Conservation (phyloP, 768 basidiomycete genomes). For the Russula griseocarnosa region DNA sequence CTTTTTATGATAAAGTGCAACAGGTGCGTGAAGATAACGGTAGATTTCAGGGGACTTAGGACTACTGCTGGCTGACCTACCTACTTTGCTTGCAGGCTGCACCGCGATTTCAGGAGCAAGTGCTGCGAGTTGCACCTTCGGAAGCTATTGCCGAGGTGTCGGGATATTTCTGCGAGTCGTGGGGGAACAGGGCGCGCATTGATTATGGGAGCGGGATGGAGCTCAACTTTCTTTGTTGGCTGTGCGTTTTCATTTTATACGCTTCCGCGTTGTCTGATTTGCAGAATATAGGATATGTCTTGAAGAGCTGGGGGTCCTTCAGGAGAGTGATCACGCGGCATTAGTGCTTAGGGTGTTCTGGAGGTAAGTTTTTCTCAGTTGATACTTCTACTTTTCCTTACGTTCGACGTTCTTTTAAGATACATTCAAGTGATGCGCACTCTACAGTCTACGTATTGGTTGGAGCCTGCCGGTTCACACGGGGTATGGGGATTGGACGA, state of each 20-base stretch:
- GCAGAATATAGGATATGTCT: slow-evolving; percentile 66
- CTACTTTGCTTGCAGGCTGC: slow-evolving; percentile 1
- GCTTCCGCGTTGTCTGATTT: background rate
- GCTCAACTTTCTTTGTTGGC: slow-evolving; percentile 93
- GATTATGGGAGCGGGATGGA: slow-evolving; percentile 99
- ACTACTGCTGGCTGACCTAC: background rate
- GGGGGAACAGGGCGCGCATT: slow-evolving; percentile 89
- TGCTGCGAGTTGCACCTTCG: slow-evolving; percentile 51
- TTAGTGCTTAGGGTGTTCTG: slow-evolving; percentile 86
- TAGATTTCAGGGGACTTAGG: background rate
- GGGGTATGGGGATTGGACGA: slow-evolving; percentile 98
- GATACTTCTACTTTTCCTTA: background rate
- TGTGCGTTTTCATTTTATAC: slow-evolving; percentile 50
- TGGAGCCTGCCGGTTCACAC: slow-evolving; percentile 98
- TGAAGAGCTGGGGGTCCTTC: slow-evolving; percentile 61
- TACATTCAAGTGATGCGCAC: slow-evolving; percentile 80
- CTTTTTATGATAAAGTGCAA: slow-evolving; percentile 79
- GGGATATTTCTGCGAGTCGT: slow-evolving; percentile 77
- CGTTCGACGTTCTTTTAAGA: slow-evolving; percentile 31
- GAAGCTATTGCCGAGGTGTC: slow-evolving; percentile 66
- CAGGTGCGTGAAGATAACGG: slow-evolving; percentile 48
- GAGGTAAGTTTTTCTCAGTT: slow-evolving; percentile 45
- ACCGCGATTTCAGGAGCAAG: slow-evolving; percentile 46
- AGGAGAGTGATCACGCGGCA: slow-evolving; percentile 61
- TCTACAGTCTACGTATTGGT: slow-evolving; percentile 92